Base-by-base conservation (phyloP, 202 grass and related monocot species). In the Setaria viridis region DNA sequence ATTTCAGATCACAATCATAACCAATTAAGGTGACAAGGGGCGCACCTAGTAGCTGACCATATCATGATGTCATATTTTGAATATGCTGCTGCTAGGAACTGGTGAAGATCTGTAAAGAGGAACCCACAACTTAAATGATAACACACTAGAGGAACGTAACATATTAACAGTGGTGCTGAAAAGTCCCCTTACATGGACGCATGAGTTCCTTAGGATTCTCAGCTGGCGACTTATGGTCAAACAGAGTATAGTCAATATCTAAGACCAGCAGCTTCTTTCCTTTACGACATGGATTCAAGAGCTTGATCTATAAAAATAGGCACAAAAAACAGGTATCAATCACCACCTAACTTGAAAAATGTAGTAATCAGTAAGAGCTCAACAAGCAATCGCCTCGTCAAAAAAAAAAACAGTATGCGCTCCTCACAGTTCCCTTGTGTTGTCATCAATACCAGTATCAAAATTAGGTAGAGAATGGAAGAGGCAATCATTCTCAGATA, bases 11-110 rank as follows among this genome's bases (percentile, higher is more conserved):
- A 74, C 45, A 46, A 39, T 43, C 41, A 53, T 33, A 74, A 81
- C 39, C 37, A 64, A 19, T 62, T 48, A 82, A 71, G 25, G 63
- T 60, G 8, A 48, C 34, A 80, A 67, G 72, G 87, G 6, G 49
- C 76, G 87, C 82, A 97, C 97, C 94, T 81, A 76, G 94, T 97
- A 72, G 94, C 97, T 53, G 97, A 99, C 94, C 94, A 97, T 91
- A 99, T 99, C 43, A 99, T 99, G 70, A 99, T 99, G 76, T 99
- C 97, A 87, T 97, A 99, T n/a, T 87, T 89, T 59, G 97, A 72
- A 82, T 99, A 99, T 74, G 86, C 92, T 87, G 92, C 92, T 79
- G 92, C 45, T 9, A 99, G 97, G 72, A 99, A 99, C 83, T 99
- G 90, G 58, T 99, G 97, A 80, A 99, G 93, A 91, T 91, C 94